These are phyloP conservation scores for Phytophthora capsici DNA, from an alignment of 352 stramenopile genomes.

Conservation along the genomic window DNA sequence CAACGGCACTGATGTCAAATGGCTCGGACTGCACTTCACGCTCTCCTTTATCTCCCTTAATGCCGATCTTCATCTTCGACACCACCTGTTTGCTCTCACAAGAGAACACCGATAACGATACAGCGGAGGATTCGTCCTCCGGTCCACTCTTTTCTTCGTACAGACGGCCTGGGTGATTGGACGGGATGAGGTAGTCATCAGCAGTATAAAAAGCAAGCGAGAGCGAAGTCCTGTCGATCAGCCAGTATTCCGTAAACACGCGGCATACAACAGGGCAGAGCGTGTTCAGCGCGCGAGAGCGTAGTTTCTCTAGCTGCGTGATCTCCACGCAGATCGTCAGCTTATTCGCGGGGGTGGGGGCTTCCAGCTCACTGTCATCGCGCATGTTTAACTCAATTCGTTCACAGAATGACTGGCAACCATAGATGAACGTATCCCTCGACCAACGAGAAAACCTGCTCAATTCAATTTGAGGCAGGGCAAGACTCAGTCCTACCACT, in stretches of 20 bases:
- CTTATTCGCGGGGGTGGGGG: constrained; percentile 48
- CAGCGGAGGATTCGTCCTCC: constrained; percentile 37
- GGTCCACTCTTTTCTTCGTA: constrained; percentile 28
- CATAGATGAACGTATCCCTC: constrained; percentile 71
- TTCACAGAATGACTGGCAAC: constrained; percentile 64
- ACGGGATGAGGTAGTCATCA: constrained; percentile 64
- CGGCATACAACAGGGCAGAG: constrained; percentile 68
- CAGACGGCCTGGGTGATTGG: constrained; percentile 44
- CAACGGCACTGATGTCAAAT: constrained; percentile 84
- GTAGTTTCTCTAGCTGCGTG: constrained; percentile 57
- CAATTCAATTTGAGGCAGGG: constrained; percentile 69
- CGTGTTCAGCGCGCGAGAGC: constrained; percentile 46
- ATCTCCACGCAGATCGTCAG: constrained; percentile 70
- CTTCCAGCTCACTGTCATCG: constrained; percentile 34
- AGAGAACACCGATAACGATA: constrained; percentile 79
- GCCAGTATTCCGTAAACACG: constrained; percentile 86
- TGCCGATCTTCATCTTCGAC: constrained; percentile 82
- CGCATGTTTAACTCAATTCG: constrained; percentile 73
- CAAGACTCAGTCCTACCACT: constrained; percentile 74
- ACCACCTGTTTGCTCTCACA: constrained; percentile 66
- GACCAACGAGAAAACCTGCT: constrained; percentile 62
- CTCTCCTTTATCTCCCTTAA: constrained; percentile 41
- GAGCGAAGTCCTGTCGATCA: constrained; percentile 82
- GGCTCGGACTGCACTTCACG: constrained; percentile 72
- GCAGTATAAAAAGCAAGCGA: constrained; percentile 75